These are phyloP conservation scores for Populus simonii DNA, from an alignment of 345 rosid species.

Conservation along the genomic window DNA sequence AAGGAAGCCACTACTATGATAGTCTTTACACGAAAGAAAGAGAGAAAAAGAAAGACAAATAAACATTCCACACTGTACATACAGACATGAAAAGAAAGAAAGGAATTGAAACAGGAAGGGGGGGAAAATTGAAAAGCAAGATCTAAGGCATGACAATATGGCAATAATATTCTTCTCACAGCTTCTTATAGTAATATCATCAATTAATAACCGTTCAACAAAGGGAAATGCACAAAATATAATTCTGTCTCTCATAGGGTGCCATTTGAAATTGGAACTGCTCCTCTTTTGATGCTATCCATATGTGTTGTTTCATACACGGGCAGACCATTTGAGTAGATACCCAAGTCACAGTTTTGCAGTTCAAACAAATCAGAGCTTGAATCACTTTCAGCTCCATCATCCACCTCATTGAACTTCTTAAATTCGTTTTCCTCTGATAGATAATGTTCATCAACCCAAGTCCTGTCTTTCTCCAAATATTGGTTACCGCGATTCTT, in stretches of 20 bases:
- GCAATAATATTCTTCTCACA: slow-evolving; percentile 10
- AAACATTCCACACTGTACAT: slow-evolving; percentile 20
- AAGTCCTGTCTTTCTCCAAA: slow-evolving; percentile 28
- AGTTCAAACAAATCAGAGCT: slow-evolving; percentile 95
- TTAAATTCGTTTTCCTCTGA: slow-evolving; percentile 25
- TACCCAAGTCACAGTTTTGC: slow-evolving; percentile 67
- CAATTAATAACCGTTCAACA: slow-evolving; percentile 10
- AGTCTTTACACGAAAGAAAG: neutral
- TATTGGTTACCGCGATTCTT: neutral
- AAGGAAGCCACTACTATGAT: slow-evolving; percentile 13
- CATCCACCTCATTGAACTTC: slow-evolving; percentile 43
- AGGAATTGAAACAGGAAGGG: neutral
- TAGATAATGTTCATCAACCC: slow-evolving; percentile 22
- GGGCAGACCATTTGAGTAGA: slow-evolving; percentile 65
- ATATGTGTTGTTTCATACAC: slow-evolving; percentile 86
- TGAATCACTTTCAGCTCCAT: slow-evolving; percentile 82
- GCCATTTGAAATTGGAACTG: slow-evolving; percentile 48
- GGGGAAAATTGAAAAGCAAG: neutral
- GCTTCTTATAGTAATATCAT: neutral
- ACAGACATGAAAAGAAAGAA: neutral
- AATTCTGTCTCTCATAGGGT: slow-evolving; percentile 12
- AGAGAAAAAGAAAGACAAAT: neutral
- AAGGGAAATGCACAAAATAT: neutral
- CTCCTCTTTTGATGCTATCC: slow-evolving; percentile 64
- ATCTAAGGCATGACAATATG: neutral